Evolutionary conservation across 331 rosid genomes (phyloP), one percentile per base, ranked within the genome.

Genomic region (Acacia concinna): DNA sequence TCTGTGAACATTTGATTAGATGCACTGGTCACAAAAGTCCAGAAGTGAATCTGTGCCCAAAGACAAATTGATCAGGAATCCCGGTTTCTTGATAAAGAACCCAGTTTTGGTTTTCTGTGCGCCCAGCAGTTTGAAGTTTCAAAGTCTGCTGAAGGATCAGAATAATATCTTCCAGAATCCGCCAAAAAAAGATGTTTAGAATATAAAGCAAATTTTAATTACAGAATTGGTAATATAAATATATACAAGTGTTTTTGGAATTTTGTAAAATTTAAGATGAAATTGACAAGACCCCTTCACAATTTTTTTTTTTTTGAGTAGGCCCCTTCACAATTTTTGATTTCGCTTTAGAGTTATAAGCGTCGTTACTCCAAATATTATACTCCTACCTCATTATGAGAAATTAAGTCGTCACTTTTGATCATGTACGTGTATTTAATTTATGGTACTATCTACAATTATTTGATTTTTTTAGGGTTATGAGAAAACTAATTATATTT

Each of bases 11-110:
- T 71, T 44, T 9, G 11, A 2, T 60, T 21, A 35, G 77, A 46
- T 57, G 62, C 63, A 43, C 43, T 25, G 63, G 31, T 64, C 69
- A 28, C 75, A 30, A 4, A 80, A 65, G 28, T 73, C 49, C 69
- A 51, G 3, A 54, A 38, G 30, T 40, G 31, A 11, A 23, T n/a
- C 6, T 21, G 41, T 67, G 1, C 14, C 64, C 37, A 37, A 38
- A 47, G 32, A 51, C 79, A 80, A 65, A 27, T 37, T 51, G n/a
- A n/a, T n/a, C 4, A 28, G 35, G 3, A 40, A 40, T 56, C 76
- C 0, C 1, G 14, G 35, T 28, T 15, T 10, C 12, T 68, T 23
- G 30, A 2, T 2, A 0, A 4, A 23, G 30, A 40, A 40, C 52
- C 12, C 54, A 12, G 18, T 11, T 68, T 38, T 68, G 51, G 13